A percentile compares a stretch with the other conserved stretches of the same genome.
phyloP scores from a whole-genome alignment of 768 basidiomycete species.

The Psilocybe cyanescens region DNA sequence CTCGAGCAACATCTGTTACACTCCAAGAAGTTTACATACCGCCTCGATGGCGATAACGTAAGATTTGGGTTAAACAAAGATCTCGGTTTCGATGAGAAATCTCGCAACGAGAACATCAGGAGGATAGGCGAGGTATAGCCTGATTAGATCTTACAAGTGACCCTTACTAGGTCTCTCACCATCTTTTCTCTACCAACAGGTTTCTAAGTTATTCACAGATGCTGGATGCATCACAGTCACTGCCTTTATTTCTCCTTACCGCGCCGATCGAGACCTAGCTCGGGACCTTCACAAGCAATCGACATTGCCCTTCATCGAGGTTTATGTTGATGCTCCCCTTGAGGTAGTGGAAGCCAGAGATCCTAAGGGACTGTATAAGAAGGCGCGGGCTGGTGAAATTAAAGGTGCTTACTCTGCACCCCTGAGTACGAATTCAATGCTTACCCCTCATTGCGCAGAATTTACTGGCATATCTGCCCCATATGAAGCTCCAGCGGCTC shows the following conservation, averaged over 20 bases:
- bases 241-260: slow-evolving; percentile 99
- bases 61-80: slow-evolving; percentile 97
- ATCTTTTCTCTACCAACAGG: slow-evolving; percentile 49
- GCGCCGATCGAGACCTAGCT: slow-evolving; percentile 80
- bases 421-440: not conserved
- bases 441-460: slow-evolving; percentile 52
- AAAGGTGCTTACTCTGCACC: slow-evolving; percentile 60
- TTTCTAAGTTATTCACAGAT: slow-evolving; percentile 93
- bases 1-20: slow-evolving; percentile 95
- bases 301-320: slow-evolving; percentile 86
- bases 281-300: slow-evolving; percentile 79
- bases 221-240: slow-evolving; percentile 86
- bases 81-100: slow-evolving; percentile 90
- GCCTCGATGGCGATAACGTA: slow-evolving; percentile 95
- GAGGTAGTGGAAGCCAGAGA: slow-evolving; percentile 88
- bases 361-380: slow-evolving; percentile 97
- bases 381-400: slow-evolving; percentile 93
- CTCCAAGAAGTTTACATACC: slow-evolving; percentile 82
- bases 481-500: slow-evolving; percentile 83
- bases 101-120: slow-evolving; percentile 94
- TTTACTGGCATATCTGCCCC: slow-evolving; percentile 99
- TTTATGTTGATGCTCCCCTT: slow-evolving; percentile 93
- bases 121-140: slow-evolving; percentile 87
- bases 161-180: not conserved
- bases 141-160: not conserved